Evolutionary conservation across 371 early-diverging fungal species (phyloP).

Genomic region (Mortierella sp.): DNA sequence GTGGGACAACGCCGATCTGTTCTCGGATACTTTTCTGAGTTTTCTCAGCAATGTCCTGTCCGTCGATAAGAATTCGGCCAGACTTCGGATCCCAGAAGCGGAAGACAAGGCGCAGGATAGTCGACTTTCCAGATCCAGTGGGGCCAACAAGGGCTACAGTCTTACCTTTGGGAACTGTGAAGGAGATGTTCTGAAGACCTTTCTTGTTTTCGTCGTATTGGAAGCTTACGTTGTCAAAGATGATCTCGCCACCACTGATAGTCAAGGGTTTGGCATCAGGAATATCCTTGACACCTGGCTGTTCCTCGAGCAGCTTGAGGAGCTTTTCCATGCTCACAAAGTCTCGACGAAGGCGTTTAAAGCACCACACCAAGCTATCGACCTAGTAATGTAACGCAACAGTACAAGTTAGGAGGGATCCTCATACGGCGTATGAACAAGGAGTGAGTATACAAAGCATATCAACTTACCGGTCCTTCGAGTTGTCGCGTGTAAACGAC

Average conservation of each 20-base stretch:
- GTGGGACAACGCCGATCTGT: conserved; percentile 90
- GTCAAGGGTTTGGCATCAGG: conserved; percentile 61
- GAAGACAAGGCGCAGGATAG: conserved; percentile 88
- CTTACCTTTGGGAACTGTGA: conserved; percentile 83
- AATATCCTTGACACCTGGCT: conserved; percentile 72
- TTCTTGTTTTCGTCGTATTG: conserved; percentile 75
- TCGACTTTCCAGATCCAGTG: conserved; percentile 91
- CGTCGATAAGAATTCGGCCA: conserved; percentile 91
- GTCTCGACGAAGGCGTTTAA: conserved; percentile 60
- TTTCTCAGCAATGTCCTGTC: conserved; percentile 82
- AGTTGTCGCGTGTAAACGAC: conserved; percentile 86
- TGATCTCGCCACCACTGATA: conserved; percentile 69
- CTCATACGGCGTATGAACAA: no score
- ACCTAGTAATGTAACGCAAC: neutral
- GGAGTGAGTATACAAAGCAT: no score
- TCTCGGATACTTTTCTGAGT: conserved; percentile 74
- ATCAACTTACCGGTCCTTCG: conserved; percentile 66
- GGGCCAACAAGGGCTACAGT: conserved; percentile 92
- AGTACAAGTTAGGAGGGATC: no score
- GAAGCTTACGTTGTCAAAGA: conserved; percentile 85
- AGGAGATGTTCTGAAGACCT: conserved; percentile 80
- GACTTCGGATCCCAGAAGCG: conserved; percentile 87
- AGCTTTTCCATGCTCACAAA: conserved; percentile 96
- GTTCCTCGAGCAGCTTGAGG: conserved; percentile 84
- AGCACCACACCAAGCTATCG: neutral